Evolutionary conservation across 768 basidiomycete species (phyloP), one percentile per base, ranked within the genome.

Genomic region (Kwoniella heveanensis): DNA sequence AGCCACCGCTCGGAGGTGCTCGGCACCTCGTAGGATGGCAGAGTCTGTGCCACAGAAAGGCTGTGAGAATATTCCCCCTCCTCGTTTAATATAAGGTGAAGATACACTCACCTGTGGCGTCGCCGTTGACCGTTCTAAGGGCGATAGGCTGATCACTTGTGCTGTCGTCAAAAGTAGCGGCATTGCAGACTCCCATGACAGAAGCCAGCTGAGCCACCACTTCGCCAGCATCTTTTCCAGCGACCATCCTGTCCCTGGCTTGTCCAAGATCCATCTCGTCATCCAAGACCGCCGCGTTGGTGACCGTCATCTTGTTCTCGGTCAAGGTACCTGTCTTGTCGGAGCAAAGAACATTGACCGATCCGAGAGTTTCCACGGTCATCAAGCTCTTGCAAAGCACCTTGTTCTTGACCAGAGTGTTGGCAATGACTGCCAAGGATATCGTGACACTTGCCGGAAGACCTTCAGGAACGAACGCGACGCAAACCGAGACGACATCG

Each of bases 311-410:
- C 64, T 79, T 82, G 72, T 86, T 87, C 71, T 84, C 82, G 1
- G 87, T 88, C 21, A 88, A 78, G 13, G 72, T 77, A 19, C 77
- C 77, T 9, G 77, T 79, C 64, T 88, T 88, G 71, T 88, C 86
- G 5, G 84, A 83, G 70, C 84, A 85, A 22, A 86, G 60, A 36
- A 85, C 83, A 57, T 85, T 85, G 72, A 88, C 86, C 9, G 84
- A 83, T 7, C 88, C 88, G 5, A 89, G 81, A 7, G 86, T 86
- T 74, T 89, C 88, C 29, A 89, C 86, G 6, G 86, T 88, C 25
- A 86, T 83, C 24, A 89, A 80, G 2, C 85, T 85, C 68, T 85
- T 85, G 62, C 85, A 84, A 17, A 85, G 75, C 22, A 86, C 83
- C 67, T 84, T 84, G 68, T 84, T 83, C 68, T 84, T 84, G 57